Base-by-base conservation (phyloP, 257 asterid species). In the Salvia splendens region DNA sequence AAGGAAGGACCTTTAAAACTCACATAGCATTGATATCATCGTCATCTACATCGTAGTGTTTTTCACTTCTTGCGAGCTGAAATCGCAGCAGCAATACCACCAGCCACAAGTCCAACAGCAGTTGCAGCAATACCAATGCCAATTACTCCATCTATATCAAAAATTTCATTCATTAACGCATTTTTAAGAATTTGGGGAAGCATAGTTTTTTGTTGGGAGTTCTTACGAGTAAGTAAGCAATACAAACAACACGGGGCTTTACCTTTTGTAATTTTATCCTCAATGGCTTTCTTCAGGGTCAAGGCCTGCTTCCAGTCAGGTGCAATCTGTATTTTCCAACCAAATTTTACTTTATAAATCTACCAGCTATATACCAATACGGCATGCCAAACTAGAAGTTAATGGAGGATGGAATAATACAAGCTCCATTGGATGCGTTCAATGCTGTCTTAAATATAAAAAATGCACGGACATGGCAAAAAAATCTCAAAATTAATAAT, bases 271-370 rank as follows among this genome's bases (percentile, higher is more conserved):
- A 89, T 83, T 78, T 87, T 87, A 43, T 89, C 96, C 80, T 92
- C 96, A 68, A 92, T 75, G 42, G 96, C 75, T 75, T 89, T 92
- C 91, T 87, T 87, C 38, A 92, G 95, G 61, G 83, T 75, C 84
- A 73, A 71, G 10, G 96, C 98, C 72, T 92, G 96, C 81, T 96
- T 85, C 95, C 95, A 92, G 65, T 86, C 92, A 0, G 98, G 98
- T 62, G 83, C 91, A 68, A 80, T 77, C 97, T 89, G 82, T 61
- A 68, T 56, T 58, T 66, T 15, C 30, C 48, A 53, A 43, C 56
- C 65, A 72, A 49, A 45, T 32, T 53, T 43, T 16, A 47, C 42
- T 15, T 12, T 50, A 55, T n/a, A 12, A 14, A 36, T 40, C 41
- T 36, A 53, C 35, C 69, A 56, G 53, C 43, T 12, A 24, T 35